Evolutionary conservation across 805 yeast species (phyloP), one percentile per base, ranked within the genome.

Genomic region (Cephaloascus albidus): DNA sequence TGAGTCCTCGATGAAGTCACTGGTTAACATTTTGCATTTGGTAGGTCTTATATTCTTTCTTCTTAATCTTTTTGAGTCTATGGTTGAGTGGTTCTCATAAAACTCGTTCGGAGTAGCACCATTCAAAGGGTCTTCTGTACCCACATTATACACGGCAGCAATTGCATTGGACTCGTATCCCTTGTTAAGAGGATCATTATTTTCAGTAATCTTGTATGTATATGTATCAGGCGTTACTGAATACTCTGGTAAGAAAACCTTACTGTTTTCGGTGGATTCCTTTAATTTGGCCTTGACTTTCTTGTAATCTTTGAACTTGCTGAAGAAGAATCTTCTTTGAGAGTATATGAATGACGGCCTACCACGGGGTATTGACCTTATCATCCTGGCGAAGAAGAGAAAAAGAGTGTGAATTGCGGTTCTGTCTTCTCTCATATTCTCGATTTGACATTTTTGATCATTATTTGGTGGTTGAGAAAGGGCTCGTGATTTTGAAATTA

Each of bases 1-100:
- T 16, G 90, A 80, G 54, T 86, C 94, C 49, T 85, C 94, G 41
- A 86, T 87, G 58, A 83, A 87, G 50, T 85, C 95, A 10, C 84
- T 63, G 0, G 81, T 60, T n/a, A 80, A 61, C 89, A 86, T 81
- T 53, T 82, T 81, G 4, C 77, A 72, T 20, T 71, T 67, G 26
- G 47, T 61, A 0, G 95, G 95, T 26, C 89, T 60, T 36, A 52
- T 55, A 47, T 49, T 60, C 49, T 37, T 50, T 48, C 48, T 37
- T 20, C 10, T 43, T 38, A 68, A 42, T 26, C 54, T 57, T n/a
- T 54, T 47, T 1, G 66, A 58, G 36, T 48, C 63, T 8, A 63
- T 58, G 38, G 43, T 44, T 0, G 71, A 70, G 38, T 51, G 65
- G 34, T 50, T 50, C 39, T 64, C 54, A 44, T 56, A 66, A 4